These are phyloP conservation scores for Cryptococcus amylolentus DNA, from an alignment of 1,284 basidiomycete species.

Conservation along the genomic window DNA sequence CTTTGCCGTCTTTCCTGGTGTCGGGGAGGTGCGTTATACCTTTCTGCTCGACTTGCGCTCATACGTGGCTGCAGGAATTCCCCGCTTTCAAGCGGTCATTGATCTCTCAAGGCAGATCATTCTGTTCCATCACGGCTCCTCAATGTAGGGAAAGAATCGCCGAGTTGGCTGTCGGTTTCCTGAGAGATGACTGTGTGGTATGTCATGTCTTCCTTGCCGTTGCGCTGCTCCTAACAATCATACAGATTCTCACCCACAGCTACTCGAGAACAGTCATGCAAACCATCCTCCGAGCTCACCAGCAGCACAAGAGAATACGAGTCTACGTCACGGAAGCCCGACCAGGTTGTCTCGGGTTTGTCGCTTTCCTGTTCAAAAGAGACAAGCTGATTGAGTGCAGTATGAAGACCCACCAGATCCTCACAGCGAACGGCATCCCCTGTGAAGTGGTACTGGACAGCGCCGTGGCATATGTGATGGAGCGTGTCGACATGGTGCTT, in stretches of 20 bases:
- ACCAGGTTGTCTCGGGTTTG: constrained; percentile 37
- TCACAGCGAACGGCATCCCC: constrained; percentile 82
- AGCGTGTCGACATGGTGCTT: constrained; percentile 88
- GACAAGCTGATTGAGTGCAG: constrained; percentile 51
- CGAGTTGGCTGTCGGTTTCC: constrained; percentile 81
- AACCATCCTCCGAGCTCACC: constrained; percentile 81
- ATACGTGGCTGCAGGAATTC: constrained; percentile 35
- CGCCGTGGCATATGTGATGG: constrained; percentile 95
- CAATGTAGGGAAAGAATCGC: constrained; percentile 88
- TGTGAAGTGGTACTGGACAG: constrained; percentile 94
- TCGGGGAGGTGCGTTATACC: constrained; percentile 30
- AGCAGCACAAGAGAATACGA: constrained; percentile 80
- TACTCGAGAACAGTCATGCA: constrained; percentile 96
- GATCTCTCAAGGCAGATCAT: constrained; percentile 45
- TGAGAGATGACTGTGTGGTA: constrained; percentile 89
- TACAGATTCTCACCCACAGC: constrained; percentile 89
- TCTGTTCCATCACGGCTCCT: constrained; percentile 57
- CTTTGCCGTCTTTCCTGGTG: constrained; percentile 35
- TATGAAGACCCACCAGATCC: constrained; percentile 78
- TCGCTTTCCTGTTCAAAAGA: background rate
- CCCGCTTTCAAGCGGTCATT: constrained; percentile 40
- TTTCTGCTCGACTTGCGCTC: background rate
- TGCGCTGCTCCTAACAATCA: background rate
- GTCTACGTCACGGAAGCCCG: constrained; percentile 74
- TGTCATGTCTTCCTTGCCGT: constrained; percentile 26